Percentiles rank a stretch among this genome's conserved stretches.
phyloP scores from a whole-genome alignment of 306 rosid species.

The Vicia villosa region DNA sequence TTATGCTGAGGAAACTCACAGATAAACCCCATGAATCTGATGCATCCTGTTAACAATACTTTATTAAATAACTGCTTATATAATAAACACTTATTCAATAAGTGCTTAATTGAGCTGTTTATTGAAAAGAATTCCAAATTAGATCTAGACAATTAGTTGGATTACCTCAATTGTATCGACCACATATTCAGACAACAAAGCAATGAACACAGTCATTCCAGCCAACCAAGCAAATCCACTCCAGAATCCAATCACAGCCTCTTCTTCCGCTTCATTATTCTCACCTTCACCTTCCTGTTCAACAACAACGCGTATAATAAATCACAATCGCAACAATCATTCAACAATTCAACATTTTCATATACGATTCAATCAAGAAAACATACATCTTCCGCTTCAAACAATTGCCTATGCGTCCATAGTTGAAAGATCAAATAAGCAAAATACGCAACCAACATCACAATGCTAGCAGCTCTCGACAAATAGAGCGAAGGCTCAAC shows the following conservation, averaged over 20 bases:
- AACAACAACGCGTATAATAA: conserved; percentile 15
- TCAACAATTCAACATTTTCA: not conserved
- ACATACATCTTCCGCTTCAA: conserved; percentile 70
- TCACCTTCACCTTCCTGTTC: conserved; percentile 49
- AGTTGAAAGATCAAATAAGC: conserved; percentile 79
- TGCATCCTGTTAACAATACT: conserved; percentile 58
- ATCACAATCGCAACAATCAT: not conserved
- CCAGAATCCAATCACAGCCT: conserved; percentile 72
- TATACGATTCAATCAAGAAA: not conserved
- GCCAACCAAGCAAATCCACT: conserved; percentile 82
- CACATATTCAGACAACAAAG: conserved; percentile 80
- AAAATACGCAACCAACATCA: conserved; percentile 70
- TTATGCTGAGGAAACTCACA: conserved; percentile 82
- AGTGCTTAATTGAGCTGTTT: conserved; percentile 1
- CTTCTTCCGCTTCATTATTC: conserved; percentile 48
- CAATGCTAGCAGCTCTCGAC: conserved; percentile 77
- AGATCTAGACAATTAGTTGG: not conserved
- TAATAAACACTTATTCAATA: not conserved
- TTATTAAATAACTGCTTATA: not conserved
- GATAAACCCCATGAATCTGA: conserved; percentile 91
- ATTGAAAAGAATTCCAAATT: too few species aligned
- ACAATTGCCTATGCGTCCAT: conserved; percentile 74
- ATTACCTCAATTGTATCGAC: conserved; percentile 82
- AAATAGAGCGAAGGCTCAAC: conserved; percentile 52
- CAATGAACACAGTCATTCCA: conserved; percentile 70